These are phyloP conservation scores for Sparassis latifolia DNA, from an alignment of 1,284 basidiomycete genomes.

Conservation along the genomic window DNA sequence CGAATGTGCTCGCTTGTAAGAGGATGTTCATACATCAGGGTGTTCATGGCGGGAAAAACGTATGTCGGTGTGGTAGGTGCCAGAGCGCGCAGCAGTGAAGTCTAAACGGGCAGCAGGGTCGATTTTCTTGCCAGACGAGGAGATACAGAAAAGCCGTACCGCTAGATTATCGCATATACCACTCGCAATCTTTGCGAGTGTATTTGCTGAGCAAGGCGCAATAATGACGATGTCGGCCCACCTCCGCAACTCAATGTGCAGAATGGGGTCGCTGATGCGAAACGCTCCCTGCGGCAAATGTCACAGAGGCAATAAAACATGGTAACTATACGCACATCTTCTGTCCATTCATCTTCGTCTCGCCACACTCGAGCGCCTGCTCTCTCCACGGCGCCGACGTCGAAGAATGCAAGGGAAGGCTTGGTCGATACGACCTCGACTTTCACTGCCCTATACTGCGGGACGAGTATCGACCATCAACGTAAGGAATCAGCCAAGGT, in stretches of 20 bases:
- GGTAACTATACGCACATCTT: conserved; percentile 28
- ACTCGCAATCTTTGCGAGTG: conserved; percentile 85
- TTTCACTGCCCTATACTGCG: conserved; percentile 64
- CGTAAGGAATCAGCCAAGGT: background rate
- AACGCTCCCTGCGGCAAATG: conserved; percentile 38
- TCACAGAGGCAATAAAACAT: background rate
- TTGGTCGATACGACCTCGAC: conserved; percentile 85
- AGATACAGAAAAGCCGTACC: conserved; percentile 36
- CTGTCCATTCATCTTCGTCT: conserved; percentile 87
- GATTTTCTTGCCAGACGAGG: background rate
- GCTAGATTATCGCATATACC: conserved; percentile 90
- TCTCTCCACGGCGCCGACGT: conserved; percentile 43
- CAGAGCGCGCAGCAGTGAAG: conserved; percentile 85
- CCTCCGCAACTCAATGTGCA: conserved; percentile 93
- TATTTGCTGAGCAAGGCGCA: conserved; percentile 94
- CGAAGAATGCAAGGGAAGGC: conserved; percentile 78
- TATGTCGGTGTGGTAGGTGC: conserved; percentile 78
- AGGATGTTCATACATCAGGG: conserved; percentile 95
- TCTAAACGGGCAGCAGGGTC: conserved; percentile 38
- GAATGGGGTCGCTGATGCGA: conserved; percentile 83
- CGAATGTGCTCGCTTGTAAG: conserved; percentile 80
- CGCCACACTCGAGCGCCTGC: conserved; percentile 74
- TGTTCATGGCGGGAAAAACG: conserved; percentile 98
- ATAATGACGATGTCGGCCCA: conserved; percentile 96
- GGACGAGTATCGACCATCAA: background rate